Conservation (phyloP, 495 filamentous ascomycete genomes). For the Xylaria venustula region DNA sequence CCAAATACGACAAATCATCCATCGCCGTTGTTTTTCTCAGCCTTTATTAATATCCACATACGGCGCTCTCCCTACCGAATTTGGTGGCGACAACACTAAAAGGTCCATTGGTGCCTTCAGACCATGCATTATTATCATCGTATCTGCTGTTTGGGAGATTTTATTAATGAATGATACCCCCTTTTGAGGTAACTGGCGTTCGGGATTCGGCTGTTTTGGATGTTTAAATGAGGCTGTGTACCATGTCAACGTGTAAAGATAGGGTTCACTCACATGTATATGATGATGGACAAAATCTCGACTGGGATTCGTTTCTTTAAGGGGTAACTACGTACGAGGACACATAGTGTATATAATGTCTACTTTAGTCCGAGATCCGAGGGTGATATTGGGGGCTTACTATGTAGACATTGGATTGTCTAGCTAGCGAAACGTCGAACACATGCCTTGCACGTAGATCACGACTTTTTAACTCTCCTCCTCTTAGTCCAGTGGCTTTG, state of each 20-base stretch:
- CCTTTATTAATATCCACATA: conserved; percentile 35
- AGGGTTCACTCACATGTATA: background rate
- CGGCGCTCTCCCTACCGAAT: background rate
- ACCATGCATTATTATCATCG: no score
- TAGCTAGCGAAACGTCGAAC: no score
- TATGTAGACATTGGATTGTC: no score
- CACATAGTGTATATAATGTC: no score
- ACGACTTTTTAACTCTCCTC: no score
- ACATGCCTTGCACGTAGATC: no score
- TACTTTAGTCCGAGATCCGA: no score
- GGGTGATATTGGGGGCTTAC: no score
- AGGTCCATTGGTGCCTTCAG: background rate
- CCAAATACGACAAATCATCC: conserved; percentile 86
- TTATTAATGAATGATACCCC: conserved; percentile 2
- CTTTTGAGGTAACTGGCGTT: background rate
- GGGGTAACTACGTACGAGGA: no score
- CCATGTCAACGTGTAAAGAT: background rate
- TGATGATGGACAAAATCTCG: no score
- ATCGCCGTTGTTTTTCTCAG: conserved; percentile 56
- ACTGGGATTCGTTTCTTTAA: no score
- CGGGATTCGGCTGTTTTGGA: background rate
- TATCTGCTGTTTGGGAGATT: background rate
- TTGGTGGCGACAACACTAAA: background rate
- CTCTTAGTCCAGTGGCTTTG: no score
- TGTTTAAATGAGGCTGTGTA: background rate